A percentile compares a stretch with the other conserved stretches of the same genome.
These are phyloP conservation scores for Lecanosticta acicola DNA, from an alignment of 2,329 filamentous ascomycete species.

Conservation along the genomic window DNA sequence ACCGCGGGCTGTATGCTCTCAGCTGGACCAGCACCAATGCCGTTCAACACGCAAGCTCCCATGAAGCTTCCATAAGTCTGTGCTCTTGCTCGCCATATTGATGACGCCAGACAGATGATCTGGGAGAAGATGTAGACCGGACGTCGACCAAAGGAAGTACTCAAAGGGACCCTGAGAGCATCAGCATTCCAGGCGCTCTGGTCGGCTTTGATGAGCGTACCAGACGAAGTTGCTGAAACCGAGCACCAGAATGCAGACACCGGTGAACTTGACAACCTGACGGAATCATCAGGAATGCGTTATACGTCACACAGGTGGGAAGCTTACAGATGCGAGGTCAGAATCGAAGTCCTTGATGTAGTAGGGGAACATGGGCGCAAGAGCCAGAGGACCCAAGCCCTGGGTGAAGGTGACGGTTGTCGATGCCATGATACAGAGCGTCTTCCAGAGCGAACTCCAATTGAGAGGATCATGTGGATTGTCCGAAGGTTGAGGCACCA, in stretches of 20 bases:
- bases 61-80: constrained; percentile 57
- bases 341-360: constrained; percentile 52
- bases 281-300: neutral
- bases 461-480: constrained; percentile 39
- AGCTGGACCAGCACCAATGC: constrained; percentile 56
- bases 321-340: constrained; percentile 13
- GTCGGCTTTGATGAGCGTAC: constrained; percentile 34
- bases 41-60: constrained; percentile 57
- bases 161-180: constrained; percentile 47
- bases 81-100: constrained; percentile 55
- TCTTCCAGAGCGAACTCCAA: constrained; percentile 46
- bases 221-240: constrained; percentile 58
- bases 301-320: neutral
- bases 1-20: constrained; percentile 59
- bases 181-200: neutral
- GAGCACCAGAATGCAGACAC: constrained; percentile 51
- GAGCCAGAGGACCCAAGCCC: constrained; percentile 50
- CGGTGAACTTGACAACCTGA: constrained; percentile 51
- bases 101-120: constrained; percentile 48
- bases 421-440: constrained; percentile 43
- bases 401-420: constrained; percentile 49
- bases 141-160: constrained; percentile 51
- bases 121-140: constrained; percentile 50
- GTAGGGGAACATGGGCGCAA: constrained; percentile 56
- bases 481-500: constrained; percentile 49